Conservation (phyloP, 2,329 filamentous ascomycete genomes). For the Aspergillus melleus region DNA sequence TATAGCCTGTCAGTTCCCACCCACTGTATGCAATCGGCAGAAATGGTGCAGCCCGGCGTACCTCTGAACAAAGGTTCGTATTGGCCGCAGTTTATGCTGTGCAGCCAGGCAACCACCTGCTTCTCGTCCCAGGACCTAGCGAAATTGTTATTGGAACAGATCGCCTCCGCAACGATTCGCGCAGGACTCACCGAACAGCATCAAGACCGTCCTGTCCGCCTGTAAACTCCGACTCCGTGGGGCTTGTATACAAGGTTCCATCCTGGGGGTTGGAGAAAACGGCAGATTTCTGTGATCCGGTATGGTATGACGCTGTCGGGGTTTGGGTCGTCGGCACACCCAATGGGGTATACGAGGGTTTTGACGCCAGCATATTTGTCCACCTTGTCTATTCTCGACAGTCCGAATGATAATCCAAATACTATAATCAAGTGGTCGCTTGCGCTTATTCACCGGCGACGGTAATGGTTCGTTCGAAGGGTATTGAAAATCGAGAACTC, state of each 20-base stretch:
- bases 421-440: not conserved
- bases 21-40: not conserved
- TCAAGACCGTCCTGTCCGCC: conserved; percentile 72
- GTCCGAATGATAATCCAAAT: not conserved
- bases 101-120: conserved; percentile 85
- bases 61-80: conserved; percentile 86
- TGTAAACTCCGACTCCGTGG: conserved; percentile 90
- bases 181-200: conserved; percentile 62
- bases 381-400: not conserved
- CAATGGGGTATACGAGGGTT: conserved; percentile 38
- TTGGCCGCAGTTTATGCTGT: conserved; percentile 87
- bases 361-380: conserved; percentile 43
- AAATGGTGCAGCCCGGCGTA: conserved; percentile 27
- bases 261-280: conserved; percentile 32
- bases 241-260: conserved; percentile 64
- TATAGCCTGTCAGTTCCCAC: conserved; percentile 31
- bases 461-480: not conserved
- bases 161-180: not conserved
- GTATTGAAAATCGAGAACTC: not conserved
- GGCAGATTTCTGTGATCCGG: conserved; percentile 29
- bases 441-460: not conserved
- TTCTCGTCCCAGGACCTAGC: conserved; percentile 81
- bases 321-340: conserved; percentile 35
- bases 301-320: conserved; percentile 34
- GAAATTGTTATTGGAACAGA: conserved; percentile 6